phyloP scores from a whole-genome alignment of 2,329 filamentous ascomycete genomes.

The Aspergillus novofumigatus region DNA sequence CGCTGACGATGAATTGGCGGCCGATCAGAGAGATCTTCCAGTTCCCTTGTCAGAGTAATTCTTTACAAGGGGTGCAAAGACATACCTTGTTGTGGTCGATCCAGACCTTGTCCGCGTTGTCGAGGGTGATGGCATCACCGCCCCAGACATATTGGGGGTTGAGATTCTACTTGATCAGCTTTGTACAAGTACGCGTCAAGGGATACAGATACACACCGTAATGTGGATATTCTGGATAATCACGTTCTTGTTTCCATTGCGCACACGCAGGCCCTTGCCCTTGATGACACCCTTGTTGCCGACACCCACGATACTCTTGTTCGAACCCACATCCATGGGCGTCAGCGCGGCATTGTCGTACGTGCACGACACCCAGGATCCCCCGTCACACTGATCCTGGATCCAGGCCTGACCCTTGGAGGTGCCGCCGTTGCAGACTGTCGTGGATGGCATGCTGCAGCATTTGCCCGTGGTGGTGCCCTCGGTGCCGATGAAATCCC shows the following conservation, averaged over 20 bases:
- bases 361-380: constrained; percentile 41
- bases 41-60: not conserved
- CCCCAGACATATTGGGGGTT: constrained; percentile 59
- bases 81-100: constrained; percentile 48
- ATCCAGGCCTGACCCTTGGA: constrained; percentile 55
- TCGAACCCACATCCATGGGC: constrained; percentile 51
- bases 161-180: constrained; percentile 38
- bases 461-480: constrained; percentile 41
- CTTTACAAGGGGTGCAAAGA: not conserved
- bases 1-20: constrained; percentile 59
- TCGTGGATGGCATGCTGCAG: not conserved
- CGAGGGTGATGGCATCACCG: constrained; percentile 55
- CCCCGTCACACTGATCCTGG: constrained; percentile 48
- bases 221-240: constrained; percentile 48
- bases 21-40: constrained; percentile 52
- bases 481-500: constrained; percentile 18
- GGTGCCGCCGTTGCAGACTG: constrained; percentile 53
- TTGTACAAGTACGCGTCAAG: not conserved
- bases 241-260: constrained; percentile 49
- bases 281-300: constrained; percentile 53
- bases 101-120: constrained; percentile 44
- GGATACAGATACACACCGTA: not conserved
- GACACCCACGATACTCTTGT: constrained; percentile 56
- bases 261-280: constrained; percentile 55
- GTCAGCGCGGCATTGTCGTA: constrained; percentile 50